A percentile compares a stretch with the other conserved stretches of the same genome.
Evolutionary conservation across 495 filamentous ascomycete species (phyloP).

Genomic region (Penicillium fimorum): DNA sequence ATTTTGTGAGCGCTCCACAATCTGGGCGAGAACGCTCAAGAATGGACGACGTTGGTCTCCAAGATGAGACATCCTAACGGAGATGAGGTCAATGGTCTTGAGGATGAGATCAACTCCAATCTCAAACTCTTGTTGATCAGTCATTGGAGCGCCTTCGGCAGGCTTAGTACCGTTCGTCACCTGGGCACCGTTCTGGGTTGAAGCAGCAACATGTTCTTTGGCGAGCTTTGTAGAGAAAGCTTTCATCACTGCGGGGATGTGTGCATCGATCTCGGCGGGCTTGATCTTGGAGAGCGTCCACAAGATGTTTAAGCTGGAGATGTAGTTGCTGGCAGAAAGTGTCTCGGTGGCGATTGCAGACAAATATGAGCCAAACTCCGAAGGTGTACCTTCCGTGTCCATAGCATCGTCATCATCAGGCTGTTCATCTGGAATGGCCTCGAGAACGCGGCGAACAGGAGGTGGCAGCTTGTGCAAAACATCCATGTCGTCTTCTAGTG

Average conservation of each 20-base stretch:
- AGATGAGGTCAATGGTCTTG: slow-evolving; percentile 89
- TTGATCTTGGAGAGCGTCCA: slow-evolving; percentile 86
- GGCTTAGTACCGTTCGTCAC: slow-evolving; percentile 42
- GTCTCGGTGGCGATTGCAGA: slow-evolving; percentile 78
- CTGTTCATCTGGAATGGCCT: slow-evolving; percentile 84
- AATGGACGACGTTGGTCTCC: slow-evolving; percentile 90
- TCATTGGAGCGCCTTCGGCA: slow-evolving; percentile 53
- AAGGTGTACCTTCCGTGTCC: slow-evolving; percentile 69
- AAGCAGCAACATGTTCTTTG: slow-evolving; percentile 85
- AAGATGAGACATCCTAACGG: slow-evolving; percentile 88
- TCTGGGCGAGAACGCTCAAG: slow-evolving; percentile 86
- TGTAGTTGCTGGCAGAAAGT: slow-evolving; percentile 72
- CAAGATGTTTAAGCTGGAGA: slow-evolving; percentile 84
- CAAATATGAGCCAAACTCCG: slow-evolving; percentile 78
- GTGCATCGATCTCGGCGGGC: slow-evolving; percentile 81
- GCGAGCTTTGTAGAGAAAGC: slow-evolving; percentile 88
- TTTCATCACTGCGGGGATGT: slow-evolving; percentile 87
- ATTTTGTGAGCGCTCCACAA: slow-evolving; percentile 91
- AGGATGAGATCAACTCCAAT: slow-evolving; percentile 84
- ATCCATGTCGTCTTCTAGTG: slow-evolving; percentile 62
- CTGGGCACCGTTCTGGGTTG: slow-evolving; percentile 46
- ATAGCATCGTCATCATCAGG: slow-evolving; percentile 88
- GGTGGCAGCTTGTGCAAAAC: slow-evolving; percentile 54
- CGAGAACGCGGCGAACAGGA: slow-evolving; percentile 75
- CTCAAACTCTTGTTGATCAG: slow-evolving; percentile 71